phyloP scores from a whole-genome alignment of 2,329 filamentous ascomycete genomes.

The Emmonsiellopsis sp. region DNA sequence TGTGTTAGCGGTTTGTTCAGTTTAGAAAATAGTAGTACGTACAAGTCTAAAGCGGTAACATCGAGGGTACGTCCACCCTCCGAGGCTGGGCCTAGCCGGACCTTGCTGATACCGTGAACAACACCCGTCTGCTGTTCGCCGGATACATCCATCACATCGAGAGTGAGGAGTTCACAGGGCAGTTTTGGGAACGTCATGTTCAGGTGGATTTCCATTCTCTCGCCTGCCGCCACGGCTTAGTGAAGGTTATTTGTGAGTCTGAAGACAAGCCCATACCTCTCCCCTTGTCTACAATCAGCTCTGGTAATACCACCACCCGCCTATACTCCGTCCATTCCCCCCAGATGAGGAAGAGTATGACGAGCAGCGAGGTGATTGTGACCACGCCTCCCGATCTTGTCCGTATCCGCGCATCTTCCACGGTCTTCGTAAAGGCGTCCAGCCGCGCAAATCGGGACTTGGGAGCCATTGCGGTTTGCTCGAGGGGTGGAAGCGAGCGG shows the following conservation, averaged over 20 bases:
- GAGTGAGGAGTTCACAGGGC: slow-evolving; percentile 87
- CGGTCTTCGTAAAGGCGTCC: slow-evolving; percentile 98
- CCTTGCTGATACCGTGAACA: slow-evolving; percentile 84
- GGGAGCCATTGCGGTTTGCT: slow-evolving; percentile 54
- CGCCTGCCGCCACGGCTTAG: slow-evolving; percentile 47
- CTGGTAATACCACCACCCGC: slow-evolving; percentile 74
- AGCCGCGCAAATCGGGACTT: slow-evolving; percentile 94
- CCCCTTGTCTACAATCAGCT: slow-evolving; percentile 92
- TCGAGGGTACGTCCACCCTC: slow-evolving; percentile 73
- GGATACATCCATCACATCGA: slow-evolving; percentile 98
- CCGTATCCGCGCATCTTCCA: slow-evolving; percentile 92
- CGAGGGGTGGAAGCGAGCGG: not conserved
- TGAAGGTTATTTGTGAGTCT: not conserved
- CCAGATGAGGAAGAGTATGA: slow-evolving; percentile 82
- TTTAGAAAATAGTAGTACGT: slow-evolving; percentile 24
- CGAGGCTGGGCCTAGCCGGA: slow-evolving; percentile 61
- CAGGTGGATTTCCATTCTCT: slow-evolving; percentile 98
- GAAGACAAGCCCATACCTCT: slow-evolving; percentile 52
- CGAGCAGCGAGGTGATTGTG: slow-evolving; percentile 78
- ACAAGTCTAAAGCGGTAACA: slow-evolving; percentile 58
- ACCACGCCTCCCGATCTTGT: slow-evolving; percentile 94
- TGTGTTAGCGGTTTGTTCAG: not conserved
- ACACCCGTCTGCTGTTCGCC: slow-evolving; percentile 94
- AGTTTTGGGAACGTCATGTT: slow-evolving; percentile 93
- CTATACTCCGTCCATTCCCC: slow-evolving; percentile 96